These are phyloP conservation scores for Aspergillus niger DNA, from an alignment of 2,329 filamentous ascomycete species.

Conservation along the genomic window DNA sequence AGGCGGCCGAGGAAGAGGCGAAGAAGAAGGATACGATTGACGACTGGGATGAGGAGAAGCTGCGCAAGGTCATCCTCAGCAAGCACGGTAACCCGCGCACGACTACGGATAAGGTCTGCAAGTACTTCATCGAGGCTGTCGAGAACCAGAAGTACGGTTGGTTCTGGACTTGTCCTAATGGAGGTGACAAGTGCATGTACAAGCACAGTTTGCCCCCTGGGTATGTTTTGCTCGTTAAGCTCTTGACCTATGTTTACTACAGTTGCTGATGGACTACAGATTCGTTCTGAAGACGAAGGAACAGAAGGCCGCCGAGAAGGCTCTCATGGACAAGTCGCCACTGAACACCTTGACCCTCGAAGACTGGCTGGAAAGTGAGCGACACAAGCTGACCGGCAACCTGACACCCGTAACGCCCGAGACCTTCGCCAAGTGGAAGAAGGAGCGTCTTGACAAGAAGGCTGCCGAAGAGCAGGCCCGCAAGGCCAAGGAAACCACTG, in stretches of 20 bases:
- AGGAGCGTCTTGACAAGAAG: constrained; percentile 92
- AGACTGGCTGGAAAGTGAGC: constrained; percentile 94
- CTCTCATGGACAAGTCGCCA: constrained; percentile 91
- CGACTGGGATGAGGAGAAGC: constrained; percentile 96
- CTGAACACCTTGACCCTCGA: constrained; percentile 92
- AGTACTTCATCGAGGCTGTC: constrained; percentile 94
- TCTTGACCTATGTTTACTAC: not conserved
- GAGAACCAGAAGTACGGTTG: constrained; percentile 99
- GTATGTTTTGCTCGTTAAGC: constrained; percentile 57
- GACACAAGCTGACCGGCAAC: constrained; percentile 88
- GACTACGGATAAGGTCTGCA: constrained; percentile 98
- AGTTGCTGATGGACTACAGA: constrained; percentile 49
- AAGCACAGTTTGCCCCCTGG: constrained; percentile 92
- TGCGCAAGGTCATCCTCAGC: constrained; percentile 84
- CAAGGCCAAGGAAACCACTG: constrained; percentile 92
- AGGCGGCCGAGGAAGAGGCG: constrained; percentile 65
- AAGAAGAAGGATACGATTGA: constrained; percentile 93
- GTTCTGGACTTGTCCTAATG: constrained; percentile 98
- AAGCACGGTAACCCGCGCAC: constrained; percentile 98
- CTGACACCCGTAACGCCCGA: constrained; percentile 94
- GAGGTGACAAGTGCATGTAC: constrained; percentile 97
- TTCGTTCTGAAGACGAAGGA: constrained; percentile 98
- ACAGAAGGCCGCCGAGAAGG: constrained; percentile 92
- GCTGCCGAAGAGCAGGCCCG: constrained; percentile 87
- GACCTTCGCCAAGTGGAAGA: constrained; percentile 95